These are phyloP conservation scores for Paracorniculantispora psalliotae DNA, from an alignment of 2,329 filamentous ascomycete species.

Conservation along the genomic window DNA sequence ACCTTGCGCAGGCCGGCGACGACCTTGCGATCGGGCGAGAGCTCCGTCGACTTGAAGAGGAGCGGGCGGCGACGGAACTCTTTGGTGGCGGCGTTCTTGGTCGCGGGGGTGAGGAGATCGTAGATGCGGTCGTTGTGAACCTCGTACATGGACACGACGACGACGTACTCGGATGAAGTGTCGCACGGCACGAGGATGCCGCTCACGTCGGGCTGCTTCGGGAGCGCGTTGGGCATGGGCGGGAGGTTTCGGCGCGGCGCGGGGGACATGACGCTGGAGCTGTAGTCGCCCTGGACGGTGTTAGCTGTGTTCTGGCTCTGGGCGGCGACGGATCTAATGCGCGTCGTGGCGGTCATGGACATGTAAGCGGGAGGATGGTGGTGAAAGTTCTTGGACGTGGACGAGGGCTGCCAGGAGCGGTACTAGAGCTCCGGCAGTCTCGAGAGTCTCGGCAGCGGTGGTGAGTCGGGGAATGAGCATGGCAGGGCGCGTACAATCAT, in stretches of 20 bases:
- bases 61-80: constrained; percentile 72
- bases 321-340: constrained; percentile 30
- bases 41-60: constrained; percentile 87
- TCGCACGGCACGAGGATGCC: constrained; percentile 56
- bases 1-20: constrained; percentile 90
- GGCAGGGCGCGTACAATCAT: constrained; percentile 53
- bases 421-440: constrained; percentile 25
- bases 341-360: constrained; percentile 42
- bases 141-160: constrained; percentile 96
- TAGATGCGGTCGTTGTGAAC: constrained; percentile 99
- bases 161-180: constrained; percentile 71
- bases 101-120: constrained; percentile 70
- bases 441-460: neutral
- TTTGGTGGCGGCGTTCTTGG: constrained; percentile 57
- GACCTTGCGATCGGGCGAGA: constrained; percentile 84
- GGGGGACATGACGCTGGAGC: constrained; percentile 42
- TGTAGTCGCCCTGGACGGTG: constrained; percentile 43
- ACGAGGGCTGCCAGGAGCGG: constrained; percentile 15
- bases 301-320: constrained; percentile 37
- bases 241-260: constrained; percentile 59
- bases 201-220: constrained; percentile 70
- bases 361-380: constrained; percentile 31
- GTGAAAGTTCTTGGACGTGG: constrained; percentile 24
- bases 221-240: constrained; percentile 60
- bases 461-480: constrained; percentile 27